Evolutionary conservation across 2,329 filamentous ascomycete genomes (phyloP), one percentile per base, ranked within the genome.

Genomic region (Neodidymelliopsis sp.): DNA sequence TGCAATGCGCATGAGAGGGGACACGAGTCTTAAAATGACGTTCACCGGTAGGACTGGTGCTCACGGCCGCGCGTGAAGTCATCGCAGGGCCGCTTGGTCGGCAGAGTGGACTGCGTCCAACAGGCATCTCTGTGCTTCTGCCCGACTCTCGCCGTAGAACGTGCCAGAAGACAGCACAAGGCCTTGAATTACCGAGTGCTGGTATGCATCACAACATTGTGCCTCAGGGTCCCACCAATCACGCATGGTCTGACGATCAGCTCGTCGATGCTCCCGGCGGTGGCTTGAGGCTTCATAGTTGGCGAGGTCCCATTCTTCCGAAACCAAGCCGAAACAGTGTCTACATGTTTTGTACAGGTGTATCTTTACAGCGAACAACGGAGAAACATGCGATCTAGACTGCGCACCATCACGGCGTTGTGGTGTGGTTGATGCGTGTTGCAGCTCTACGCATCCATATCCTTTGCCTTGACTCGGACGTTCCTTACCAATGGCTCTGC

Each of bases 11-110:
- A 41, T 45, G 50, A 46, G 49, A 59, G 48, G n/a, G 41, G 36
- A 42, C 50, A 37, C 38, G 33, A 36, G 50, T 52, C 49, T 49
- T 55, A 49, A 50, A 23, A 35, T 45, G 40, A 8, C 13, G 29
- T 10, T 35, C 39, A 35, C 39, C 35, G 42, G 41, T 45, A 47
- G 34, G 38, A 44, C 50, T 47, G 60, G 55, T 51, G 62, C 56
- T 66, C 65, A 67, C 66, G 67, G 69, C 68, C 68, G 69, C 67
- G 67, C 66, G 64, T 65, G 63, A 63, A 67, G 62, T 66, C 64
- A 63, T 68, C 50, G 57, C 62, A 62, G 58, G 58, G 53, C 62
- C 42, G 53, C 53, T 51, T 25, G 62, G 66, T 67, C 66, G 69
- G 67, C 59, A 57, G 45, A 53, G 54, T 53, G 36, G 54, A 23